phyloP scores from a whole-genome alignment of 2,329 filamentous ascomycete species.

The Neophaeococcomyces mojaviensis region DNA sequence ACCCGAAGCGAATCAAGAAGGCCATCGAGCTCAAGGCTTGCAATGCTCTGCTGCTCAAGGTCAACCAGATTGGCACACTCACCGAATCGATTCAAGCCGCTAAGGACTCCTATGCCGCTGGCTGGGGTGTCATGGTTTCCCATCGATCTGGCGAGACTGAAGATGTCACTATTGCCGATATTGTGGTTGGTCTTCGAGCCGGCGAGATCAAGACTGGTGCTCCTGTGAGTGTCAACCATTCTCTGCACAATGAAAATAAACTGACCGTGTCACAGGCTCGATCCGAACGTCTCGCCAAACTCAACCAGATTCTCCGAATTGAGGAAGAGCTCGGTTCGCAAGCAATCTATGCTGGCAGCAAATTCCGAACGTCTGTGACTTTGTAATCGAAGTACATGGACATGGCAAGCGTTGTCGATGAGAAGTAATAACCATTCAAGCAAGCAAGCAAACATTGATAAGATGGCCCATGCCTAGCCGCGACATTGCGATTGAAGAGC shows the following conservation, averaged over 20 bases:
- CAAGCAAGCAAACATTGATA: not conserved
- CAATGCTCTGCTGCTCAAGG: conserved; percentile 97
- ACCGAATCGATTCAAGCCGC: conserved; percentile 98
- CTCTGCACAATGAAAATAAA: not conserved
- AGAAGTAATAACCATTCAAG: too few species aligned
- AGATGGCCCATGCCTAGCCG: too few species aligned
- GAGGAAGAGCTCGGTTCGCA: conserved; percentile 96
- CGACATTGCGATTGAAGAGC: not conserved
- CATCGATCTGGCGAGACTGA: conserved; percentile 99
- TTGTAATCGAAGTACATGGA: conserved; percentile 50
- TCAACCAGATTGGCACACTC: conserved; percentile 99
- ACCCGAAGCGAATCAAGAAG: conserved; percentile 98
- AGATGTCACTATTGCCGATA: conserved; percentile 98
- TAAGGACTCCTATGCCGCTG: conserved; percentile 92
- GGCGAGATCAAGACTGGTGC: conserved; percentile 99
- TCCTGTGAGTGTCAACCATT: conserved; percentile 39
- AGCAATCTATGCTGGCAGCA: conserved; percentile 82
- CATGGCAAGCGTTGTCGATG: not conserved
- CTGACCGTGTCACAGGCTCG: conserved; percentile 45
- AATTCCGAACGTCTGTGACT: conserved; percentile 87
- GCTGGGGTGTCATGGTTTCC: conserved; percentile 99
- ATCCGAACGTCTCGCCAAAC: conserved; percentile 97
- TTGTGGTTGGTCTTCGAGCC: conserved; percentile 89
- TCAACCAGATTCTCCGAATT: conserved; percentile 99
- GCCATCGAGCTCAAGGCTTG: conserved; percentile 98